A percentile compares a stretch with the other conserved stretches of the same genome.
Conservation (phyloP, 805 yeast genomes). For the Ogataea wickerhamii region DNA sequence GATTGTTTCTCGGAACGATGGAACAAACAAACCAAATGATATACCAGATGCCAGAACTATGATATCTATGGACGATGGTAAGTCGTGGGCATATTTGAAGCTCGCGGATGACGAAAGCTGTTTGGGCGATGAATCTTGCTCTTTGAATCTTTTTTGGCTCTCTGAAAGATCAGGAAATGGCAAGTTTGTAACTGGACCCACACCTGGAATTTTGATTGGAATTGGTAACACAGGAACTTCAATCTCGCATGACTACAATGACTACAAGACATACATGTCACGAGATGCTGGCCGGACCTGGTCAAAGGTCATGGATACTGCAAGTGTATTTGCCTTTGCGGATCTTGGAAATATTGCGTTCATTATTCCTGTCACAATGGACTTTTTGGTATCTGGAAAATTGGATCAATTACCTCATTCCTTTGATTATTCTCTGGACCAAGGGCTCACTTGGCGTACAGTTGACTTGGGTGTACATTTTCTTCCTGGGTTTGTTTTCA, state of each 20-base stretch:
- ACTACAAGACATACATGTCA: conserved; percentile 53
- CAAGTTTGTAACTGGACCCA: conserved; percentile 44
- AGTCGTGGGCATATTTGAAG: conserved; percentile 47
- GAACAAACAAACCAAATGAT: conserved; percentile 26
- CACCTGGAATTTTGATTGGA: conserved; percentile 56
- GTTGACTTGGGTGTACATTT: conserved; percentile 41
- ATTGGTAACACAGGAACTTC: conserved; percentile 78
- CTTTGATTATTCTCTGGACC: conserved; percentile 59
- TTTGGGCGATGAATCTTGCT: conserved; percentile 44
- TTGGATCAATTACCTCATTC: conserved; percentile 32
- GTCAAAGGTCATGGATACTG: conserved; percentile 50
- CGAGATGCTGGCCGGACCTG: conserved; percentile 78
- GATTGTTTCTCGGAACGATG: conserved; percentile 37
- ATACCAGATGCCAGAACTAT: conserved; percentile 29
- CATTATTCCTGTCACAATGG: conserved; percentile 43
- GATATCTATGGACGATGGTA: conserved; percentile 52
- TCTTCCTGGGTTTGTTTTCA: conserved; percentile 23
- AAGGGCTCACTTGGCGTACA: conserved; percentile 64
- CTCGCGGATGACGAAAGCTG: conserved; percentile 44
- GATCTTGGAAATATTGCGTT: conserved; percentile 74
- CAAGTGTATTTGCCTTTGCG: conserved; percentile 59
- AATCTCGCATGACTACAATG: conserved; percentile 31
- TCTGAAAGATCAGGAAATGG: conserved; percentile 40
- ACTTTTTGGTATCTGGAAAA: conserved; percentile 12
- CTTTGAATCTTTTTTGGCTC: conserved; percentile 39